These are phyloP conservation scores for Fagus sylvatica DNA, from an alignment of 306 rosid species.

Conservation along the genomic window DNA sequence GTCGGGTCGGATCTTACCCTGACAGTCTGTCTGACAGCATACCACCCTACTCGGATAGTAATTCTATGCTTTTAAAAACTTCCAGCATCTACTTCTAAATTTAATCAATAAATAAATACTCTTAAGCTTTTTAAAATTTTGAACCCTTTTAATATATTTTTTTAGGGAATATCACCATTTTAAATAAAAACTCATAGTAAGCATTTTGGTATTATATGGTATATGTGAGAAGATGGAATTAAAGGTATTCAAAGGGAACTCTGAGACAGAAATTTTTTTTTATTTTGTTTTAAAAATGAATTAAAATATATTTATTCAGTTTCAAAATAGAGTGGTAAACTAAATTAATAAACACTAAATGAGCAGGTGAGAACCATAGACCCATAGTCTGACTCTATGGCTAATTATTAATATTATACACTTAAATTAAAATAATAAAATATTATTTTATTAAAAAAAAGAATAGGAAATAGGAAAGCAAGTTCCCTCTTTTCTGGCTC, in stretches of 20 bases:
- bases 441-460: not conserved
- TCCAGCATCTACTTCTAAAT: not conserved
- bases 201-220: too few relatives aligned
- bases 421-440: not conserved
- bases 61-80: not conserved
- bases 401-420: too few relatives aligned
- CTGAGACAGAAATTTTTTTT: too few relatives aligned
- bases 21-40: not conserved
- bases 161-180: too few relatives aligned
- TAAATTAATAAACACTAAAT: too few relatives aligned
- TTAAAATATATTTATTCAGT: not conserved
- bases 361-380: too few relatives aligned
- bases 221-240: too few relatives aligned
- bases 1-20: not conserved
- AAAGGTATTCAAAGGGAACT: too few relatives aligned
- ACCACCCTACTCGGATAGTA: not conserved
- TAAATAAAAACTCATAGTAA: too few relatives aligned
- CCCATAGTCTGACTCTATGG: too few relatives aligned
- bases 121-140: not conserved
- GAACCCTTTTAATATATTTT: not conserved
- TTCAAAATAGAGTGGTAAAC: too few relatives aligned
- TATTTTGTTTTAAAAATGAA: not conserved
- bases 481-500: slow-evolving; percentile 49
- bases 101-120: not conserved
- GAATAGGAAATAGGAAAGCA: slow-evolving; percentile 35